Evolutionary conservation across 2,329 filamentous ascomycete species (phyloP).

Genomic region (Aspergillus latus): DNA sequence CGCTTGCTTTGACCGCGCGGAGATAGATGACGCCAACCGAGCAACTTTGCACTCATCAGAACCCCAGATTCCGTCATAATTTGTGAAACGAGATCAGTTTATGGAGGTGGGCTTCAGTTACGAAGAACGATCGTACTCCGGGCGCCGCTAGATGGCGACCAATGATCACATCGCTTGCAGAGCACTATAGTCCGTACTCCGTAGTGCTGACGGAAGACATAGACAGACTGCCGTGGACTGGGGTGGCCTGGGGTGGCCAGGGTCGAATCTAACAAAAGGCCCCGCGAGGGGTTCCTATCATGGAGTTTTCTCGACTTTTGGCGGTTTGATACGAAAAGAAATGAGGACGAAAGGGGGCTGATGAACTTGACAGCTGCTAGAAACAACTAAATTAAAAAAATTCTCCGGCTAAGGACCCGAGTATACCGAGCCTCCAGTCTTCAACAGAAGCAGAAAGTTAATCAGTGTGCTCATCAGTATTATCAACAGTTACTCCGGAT

Average conservation of each 20-base stretch:
- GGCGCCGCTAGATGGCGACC: background rate
- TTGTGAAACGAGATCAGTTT: background rate
- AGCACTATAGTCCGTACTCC: background rate
- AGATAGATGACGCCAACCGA: background rate
- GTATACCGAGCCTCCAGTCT: background rate
- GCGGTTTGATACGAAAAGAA: background rate
- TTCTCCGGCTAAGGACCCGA: conserved; percentile 1
- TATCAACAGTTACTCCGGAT: background rate
- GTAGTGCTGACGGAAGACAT: conserved; percentile 11
- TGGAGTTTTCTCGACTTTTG: background rate
- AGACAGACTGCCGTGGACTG: background rate
- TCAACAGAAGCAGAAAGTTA: background rate
- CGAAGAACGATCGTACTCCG: background rate
- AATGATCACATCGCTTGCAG: background rate
- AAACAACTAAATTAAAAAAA: background rate
- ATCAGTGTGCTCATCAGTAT: background rate
- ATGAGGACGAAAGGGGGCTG: background rate
- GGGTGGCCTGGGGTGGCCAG: background rate
- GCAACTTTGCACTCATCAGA: background rate
- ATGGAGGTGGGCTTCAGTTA: background rate
- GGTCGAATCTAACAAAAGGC: background rate
- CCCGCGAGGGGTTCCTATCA: background rate
- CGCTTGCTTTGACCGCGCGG: background rate
- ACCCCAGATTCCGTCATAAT: background rate
- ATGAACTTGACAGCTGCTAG: too few relatives aligned